Base-by-base conservation (phyloP, 23 red algal species). In the Gracilaria caudata region DNA sequence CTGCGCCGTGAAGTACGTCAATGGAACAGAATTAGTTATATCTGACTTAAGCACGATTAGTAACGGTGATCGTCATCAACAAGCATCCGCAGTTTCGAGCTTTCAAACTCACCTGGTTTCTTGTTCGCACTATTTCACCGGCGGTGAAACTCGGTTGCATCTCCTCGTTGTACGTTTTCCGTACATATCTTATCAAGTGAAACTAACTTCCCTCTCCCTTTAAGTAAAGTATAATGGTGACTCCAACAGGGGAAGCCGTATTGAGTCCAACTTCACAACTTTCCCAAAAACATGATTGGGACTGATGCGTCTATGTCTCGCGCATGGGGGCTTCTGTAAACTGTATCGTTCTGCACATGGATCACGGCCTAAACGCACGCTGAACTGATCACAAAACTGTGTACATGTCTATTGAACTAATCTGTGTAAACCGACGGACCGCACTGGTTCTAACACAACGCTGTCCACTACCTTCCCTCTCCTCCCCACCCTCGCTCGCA, bases 141-240 rank as follows among this genome's bases (percentile, higher is more conserved):
- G 2, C 7, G 23, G 21, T 7, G 23, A 3, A 28, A 24, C 57
- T 28, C 23, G 57, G 21, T 60, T 60, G 7, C 0, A 3, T 60
- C 53, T 20, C 8, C 3, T 56, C 4, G 53, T 20, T n/a, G 53
- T 56, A 56, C 53, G 53, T 56, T 23, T 60, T 60, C 57, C 23
- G 4, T 29, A 60, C 17, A 23, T 28, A 4, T 60, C 23, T 17
- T 23, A 60, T 28, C 57, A 29, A 60, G 57, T 23, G 3, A 60
- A 60, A 60, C 57, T 60, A 60, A 60, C 57, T 60, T 25, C 9
- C 57, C 25, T 60, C 57, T 29, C 57, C 14, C 57, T 23, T 60
- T 2, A 28, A 60, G 57, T 28, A 8, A 28, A 60, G 21, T 28
- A 60, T 6, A 28, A 29, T 8, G 17, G 17, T 29, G 23, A 28